phyloP scores from a whole-genome alignment of 352 stramenopile genomes.

The Thraustochytrium sp. region DNA sequence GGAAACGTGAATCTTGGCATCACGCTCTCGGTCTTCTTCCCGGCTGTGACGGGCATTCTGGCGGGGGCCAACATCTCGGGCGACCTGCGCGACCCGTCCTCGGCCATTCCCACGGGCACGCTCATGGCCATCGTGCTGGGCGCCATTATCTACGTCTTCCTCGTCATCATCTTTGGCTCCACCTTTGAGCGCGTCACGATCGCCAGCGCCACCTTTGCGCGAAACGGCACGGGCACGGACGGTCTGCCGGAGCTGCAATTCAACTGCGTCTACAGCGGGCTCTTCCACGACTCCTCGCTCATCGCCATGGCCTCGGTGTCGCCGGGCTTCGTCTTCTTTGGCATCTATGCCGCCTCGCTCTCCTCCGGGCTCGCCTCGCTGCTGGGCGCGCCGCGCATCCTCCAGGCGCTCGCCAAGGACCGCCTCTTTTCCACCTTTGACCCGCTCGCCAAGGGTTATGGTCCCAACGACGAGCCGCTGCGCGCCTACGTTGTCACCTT shows the following conservation, averaged over 20 bases:
- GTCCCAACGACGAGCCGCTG: constrained; percentile 61
- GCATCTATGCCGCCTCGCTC: constrained; percentile 64
- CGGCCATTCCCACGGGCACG: constrained; percentile 46
- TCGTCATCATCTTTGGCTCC: constrained; percentile 45
- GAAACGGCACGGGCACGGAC: background rate
- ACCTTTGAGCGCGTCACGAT: constrained; percentile 14
- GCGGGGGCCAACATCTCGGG: constrained; percentile 49
- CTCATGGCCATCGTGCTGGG: constrained; percentile 24
- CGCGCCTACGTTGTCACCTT: constrained; percentile 62
- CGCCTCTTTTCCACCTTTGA: constrained; percentile 56
- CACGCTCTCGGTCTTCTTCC: constrained; percentile 61
- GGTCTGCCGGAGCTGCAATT: constrained; percentile 46
- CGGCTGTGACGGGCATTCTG: constrained; percentile 61
- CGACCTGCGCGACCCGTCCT: constrained; percentile 46
- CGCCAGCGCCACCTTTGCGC: background rate
- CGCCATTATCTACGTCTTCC: constrained; percentile 40
- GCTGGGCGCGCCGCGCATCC: constrained; percentile 64
- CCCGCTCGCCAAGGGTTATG: constrained; percentile 55
- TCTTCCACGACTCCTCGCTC: constrained; percentile 63
- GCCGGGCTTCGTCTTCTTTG: constrained; percentile 60
- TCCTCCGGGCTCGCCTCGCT: constrained; percentile 62
- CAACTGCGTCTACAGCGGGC: constrained; percentile 56
- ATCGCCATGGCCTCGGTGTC: constrained; percentile 62
- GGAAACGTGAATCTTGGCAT: constrained; percentile 41
- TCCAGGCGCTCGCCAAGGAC: constrained; percentile 64